phyloP scores from a whole-genome alignment of 805 yeast species.

The Scheffersomyces spartinae region DNA sequence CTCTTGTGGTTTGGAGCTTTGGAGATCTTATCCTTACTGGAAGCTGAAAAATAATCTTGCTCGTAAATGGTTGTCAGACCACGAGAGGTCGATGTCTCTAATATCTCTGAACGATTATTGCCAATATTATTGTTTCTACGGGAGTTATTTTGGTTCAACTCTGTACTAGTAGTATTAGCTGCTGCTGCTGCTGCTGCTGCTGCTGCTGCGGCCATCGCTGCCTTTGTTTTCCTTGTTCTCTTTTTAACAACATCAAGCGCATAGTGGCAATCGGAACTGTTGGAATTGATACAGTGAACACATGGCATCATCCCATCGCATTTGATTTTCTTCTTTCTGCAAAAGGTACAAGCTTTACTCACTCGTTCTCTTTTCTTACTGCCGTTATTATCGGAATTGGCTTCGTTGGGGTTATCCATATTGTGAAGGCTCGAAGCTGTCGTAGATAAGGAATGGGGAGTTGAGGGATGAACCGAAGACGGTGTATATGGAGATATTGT shows the following conservation, averaged over 20 bases:
- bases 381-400: too few relatives aligned
- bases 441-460: too few relatives aligned
- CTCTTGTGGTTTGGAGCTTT: slow-evolving; percentile 2
- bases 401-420: too few relatives aligned
- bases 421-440: too few relatives aligned
- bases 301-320: slow-evolving; percentile 22
- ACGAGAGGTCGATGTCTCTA: too few relatives aligned
- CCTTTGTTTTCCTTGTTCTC: slow-evolving; percentile 10
- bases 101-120: slow-evolving; percentile 1
- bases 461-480: too few relatives aligned
- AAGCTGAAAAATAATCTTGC: too few relatives aligned
- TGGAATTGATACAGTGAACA: slow-evolving; percentile 13
- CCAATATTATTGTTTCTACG: background rate
- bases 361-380: slow-evolving; percentile 12
- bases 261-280: slow-evolving; percentile 12
- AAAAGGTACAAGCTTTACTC: slow-evolving; percentile 20
- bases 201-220: too few relatives aligned
- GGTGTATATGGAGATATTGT: too few relatives aligned
- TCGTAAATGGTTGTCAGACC: too few relatives aligned
- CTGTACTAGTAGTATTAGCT: background rate
- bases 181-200: too few relatives aligned
- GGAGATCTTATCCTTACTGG: slow-evolving; percentile 2
- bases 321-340: slow-evolving; percentile 21
- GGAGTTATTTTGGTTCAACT: slow-evolving; percentile 1
- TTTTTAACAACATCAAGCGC: too few relatives aligned